Evolutionary conservation across 2,329 filamentous ascomycete genomes (phyloP).

Genomic region (Dactylellina cionopaga): DNA sequence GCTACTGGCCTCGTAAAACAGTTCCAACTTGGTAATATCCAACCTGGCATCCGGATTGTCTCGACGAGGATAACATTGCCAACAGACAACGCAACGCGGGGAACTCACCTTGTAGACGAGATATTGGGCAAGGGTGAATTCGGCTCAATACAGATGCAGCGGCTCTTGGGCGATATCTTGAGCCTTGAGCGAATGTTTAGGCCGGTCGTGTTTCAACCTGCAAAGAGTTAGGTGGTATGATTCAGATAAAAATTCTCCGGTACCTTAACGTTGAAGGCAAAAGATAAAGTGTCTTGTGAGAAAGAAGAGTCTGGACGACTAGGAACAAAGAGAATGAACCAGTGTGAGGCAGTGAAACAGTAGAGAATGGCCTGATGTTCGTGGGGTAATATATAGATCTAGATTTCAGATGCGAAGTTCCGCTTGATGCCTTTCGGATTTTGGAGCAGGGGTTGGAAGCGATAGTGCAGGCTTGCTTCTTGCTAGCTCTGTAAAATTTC

Average conservation of each 20-base stretch:
- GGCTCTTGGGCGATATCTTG: no score
- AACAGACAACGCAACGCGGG: conserved; percentile 50
- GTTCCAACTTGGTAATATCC: not conserved
- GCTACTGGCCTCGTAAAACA: not conserved
- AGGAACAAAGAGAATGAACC: conserved; percentile 34
- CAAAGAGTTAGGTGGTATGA: conserved; percentile 30
- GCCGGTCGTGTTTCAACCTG: conserved; percentile 30
- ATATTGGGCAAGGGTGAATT: conserved; percentile 6
- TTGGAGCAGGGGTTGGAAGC: conserved; percentile 41
- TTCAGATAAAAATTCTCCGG: conserved; percentile 37
- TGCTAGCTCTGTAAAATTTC: conserved; percentile 41
- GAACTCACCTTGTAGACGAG: conserved; percentile 28
- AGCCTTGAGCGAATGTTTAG: conserved; percentile 4
- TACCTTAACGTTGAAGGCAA: conserved; percentile 2
- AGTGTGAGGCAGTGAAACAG: conserved; percentile 51
- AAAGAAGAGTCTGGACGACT: conserved; percentile 22
- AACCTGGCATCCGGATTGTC: conserved; percentile 13
- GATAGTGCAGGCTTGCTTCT: conserved; percentile 30
- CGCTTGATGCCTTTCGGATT: conserved; percentile 49
- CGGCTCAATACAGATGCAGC: conserved; percentile 7
- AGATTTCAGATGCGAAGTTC: conserved; percentile 45
- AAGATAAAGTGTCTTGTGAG: conserved; percentile 9
- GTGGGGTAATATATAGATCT: conserved; percentile 54
- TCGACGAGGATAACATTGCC: conserved; percentile 31
- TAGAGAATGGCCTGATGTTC: conserved; percentile 43